Evolutionary conservation across 2,329 filamentous ascomycete species (phyloP).

Genomic region (Trichoderma endophyticum): DNA sequence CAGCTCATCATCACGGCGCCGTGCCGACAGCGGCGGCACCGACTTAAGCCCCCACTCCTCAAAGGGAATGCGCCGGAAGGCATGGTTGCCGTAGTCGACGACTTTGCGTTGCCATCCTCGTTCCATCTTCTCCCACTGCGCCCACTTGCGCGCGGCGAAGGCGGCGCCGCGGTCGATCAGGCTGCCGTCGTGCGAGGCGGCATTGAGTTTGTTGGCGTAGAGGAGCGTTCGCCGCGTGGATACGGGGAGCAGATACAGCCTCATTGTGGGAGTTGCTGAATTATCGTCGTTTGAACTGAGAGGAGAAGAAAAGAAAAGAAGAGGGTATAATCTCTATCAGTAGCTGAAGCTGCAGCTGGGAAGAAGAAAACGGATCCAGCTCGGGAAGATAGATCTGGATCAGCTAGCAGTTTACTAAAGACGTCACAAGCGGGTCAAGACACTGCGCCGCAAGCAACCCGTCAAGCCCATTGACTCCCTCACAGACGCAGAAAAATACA

Average conservation of each 20-base stretch:
- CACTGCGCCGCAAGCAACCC: not conserved
- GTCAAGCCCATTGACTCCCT: not conserved
- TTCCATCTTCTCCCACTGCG: conserved; percentile 80
- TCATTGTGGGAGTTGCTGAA: conserved; percentile 59
- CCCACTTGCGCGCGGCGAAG: conserved; percentile 76
- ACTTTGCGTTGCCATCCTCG: conserved; percentile 84
- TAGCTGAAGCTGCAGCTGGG: not conserved
- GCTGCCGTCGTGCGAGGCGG: conserved; percentile 44
- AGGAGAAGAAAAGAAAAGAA: not conserved
- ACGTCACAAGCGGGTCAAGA: conserved; percentile 10
- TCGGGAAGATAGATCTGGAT: not conserved
- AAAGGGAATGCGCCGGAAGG: conserved; percentile 83
- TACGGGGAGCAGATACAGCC: conserved; percentile 88
- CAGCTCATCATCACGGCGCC: conserved; percentile 61
- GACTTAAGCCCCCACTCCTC: conserved; percentile 99
- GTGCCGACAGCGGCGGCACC: conserved; percentile 74
- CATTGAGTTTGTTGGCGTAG: conserved; percentile 76
- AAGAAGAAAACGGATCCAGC: not conserved
- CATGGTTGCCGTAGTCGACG: conserved; percentile 80
- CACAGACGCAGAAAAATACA: not conserved
- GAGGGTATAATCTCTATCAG: not conserved
- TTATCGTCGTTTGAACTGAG: not conserved
- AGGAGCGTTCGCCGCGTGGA: conserved; percentile 87
- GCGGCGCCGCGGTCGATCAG: conserved; percentile 66
- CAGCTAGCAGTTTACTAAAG: not conserved